These are phyloP conservation scores for Verticillium albo-atrum DNA, from an alignment of 2,329 filamentous ascomycete genomes.

Conservation along the genomic window DNA sequence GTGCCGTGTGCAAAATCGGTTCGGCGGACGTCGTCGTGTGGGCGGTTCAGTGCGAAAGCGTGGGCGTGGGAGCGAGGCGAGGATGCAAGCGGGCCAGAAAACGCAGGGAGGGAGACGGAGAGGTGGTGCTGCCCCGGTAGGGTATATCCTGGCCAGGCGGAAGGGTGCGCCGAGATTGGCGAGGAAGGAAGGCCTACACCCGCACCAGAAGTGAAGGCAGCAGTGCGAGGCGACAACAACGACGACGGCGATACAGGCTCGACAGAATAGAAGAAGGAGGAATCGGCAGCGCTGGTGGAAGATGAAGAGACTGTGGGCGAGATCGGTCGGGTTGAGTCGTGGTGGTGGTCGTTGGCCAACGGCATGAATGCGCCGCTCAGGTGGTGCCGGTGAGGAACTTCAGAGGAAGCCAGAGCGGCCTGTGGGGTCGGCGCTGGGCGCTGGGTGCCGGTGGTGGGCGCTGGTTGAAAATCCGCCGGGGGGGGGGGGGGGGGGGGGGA, in stretches of 20 bases:
- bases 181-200: not conserved
- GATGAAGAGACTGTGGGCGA: not conserved
- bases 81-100: not conserved
- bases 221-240: constrained; percentile 1
- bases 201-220: constrained; percentile 2
- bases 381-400: not conserved
- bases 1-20: constrained; percentile 10
- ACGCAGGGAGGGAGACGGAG: not conserved
- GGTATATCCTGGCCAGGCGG: not conserved
- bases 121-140: not conserved
- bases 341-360: constrained; percentile 8
- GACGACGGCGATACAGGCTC: not conserved
- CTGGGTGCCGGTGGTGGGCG: not conserved
- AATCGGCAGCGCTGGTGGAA: not conserved
- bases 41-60: not conserved
- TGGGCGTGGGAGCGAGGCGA: not conserved
- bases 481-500: not conserved
- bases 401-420: not conserved
- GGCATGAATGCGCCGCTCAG: constrained; percentile 13
- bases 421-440: not conserved
- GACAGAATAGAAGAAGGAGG: not conserved
- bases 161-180: not conserved
- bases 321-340: not conserved
- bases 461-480: too few relatives aligned
- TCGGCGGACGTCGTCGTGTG: constrained; percentile 2